Evolutionary conservation across 2,329 filamentous ascomycete genomes (phyloP), one percentile per base, ranked within the genome.

Genomic region (Paraphoma chrysanthemicola): DNA sequence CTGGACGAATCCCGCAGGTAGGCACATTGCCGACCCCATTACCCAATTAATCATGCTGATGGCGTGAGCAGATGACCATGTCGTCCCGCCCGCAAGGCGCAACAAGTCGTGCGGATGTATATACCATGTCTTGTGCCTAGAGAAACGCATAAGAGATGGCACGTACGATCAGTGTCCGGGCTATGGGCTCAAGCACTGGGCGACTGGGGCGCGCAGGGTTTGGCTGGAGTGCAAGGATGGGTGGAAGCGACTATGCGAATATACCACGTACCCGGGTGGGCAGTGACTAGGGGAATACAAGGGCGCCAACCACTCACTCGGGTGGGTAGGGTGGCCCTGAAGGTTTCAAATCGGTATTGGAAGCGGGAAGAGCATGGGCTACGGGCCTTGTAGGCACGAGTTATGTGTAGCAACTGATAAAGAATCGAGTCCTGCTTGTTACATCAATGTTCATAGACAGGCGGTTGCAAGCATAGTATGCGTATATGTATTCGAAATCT

Each of bases 401-500:
- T 2, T 3, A 23, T 23, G 2, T 23, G 23, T 23, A 23, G 23
- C 23, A 23, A 5, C 23, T 23, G 23, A 23, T 5, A 23, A 23
- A 23, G 23, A 5, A 23, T 23, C 23, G 5, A 23, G 23, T 2
- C 9, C 33, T 36, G 6, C 33, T 10, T 14, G 2, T 36, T 14
- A 36, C 6, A 14, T 36, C 33, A 36, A 36, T 3, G 33, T 36
- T 36, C n/a, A 42, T 6, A 11, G n/a, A 16, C 39, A 42, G 10
- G 12, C 12, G 4, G 16, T 17, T 42, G 39, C 39, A 16, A 42
- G 39, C 39, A 16, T 14, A 51, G 46, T 17, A 30, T 49, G 52
- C 53, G 41, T 48, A 39, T 41, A 63, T 54, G 56, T 57, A 58
- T 64, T 62, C 46, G 50, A 57, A 57, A 59, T 66, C 56, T 64